A percentile compares a stretch with the other conserved stretches of the same genome.
phyloP scores from a whole-genome alignment of 2,329 filamentous ascomycete genomes.

The Cercospora sp. region DNA sequence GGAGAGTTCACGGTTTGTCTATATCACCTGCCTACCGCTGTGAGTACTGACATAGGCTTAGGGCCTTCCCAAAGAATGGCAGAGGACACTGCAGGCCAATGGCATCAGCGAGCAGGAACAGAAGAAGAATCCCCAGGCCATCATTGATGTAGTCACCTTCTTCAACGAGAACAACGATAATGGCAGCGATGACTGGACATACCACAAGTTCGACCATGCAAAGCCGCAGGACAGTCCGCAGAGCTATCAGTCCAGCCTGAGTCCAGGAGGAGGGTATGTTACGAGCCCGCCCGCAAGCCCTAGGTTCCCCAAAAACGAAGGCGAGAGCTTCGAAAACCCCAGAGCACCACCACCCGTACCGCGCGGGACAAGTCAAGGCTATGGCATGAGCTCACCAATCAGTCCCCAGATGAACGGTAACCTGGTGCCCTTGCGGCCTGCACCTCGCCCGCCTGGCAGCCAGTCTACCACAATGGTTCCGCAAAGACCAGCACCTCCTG shows the following conservation, averaged over 20 bases:
- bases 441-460: constrained; percentile 73
- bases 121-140: constrained; percentile 91
- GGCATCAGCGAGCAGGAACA: constrained; percentile 96
- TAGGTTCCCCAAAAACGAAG: constrained; percentile 82
- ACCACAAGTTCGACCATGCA: constrained; percentile 95
- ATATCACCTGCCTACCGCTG: constrained; percentile 12
- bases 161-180: constrained; percentile 91
- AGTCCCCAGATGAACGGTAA: constrained; percentile 51
- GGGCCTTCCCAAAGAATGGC: constrained; percentile 98
- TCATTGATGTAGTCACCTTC: constrained; percentile 93
- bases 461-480: constrained; percentile 50
- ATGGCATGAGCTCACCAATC: constrained; percentile 48
- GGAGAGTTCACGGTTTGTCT: constrained; percentile 78
- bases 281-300: constrained; percentile 80
- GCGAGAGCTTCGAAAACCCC: constrained; percentile 96
- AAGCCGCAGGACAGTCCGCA: constrained; percentile 55
- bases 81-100: constrained; percentile 89
- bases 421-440: constrained; percentile 73
- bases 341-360: constrained; percentile 89
- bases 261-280: constrained; percentile 50
- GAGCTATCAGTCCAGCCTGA: constrained; percentile 32
- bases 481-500: constrained; percentile 38
- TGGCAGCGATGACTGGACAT: constrained; percentile 78
- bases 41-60: constrained; percentile 15
- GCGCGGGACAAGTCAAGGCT: constrained; percentile 40